Evolutionary conservation across 2,329 filamentous ascomycete species (phyloP), one percentile per base, ranked within the genome.

Genomic region (Tympanopsis confertula): DNA sequence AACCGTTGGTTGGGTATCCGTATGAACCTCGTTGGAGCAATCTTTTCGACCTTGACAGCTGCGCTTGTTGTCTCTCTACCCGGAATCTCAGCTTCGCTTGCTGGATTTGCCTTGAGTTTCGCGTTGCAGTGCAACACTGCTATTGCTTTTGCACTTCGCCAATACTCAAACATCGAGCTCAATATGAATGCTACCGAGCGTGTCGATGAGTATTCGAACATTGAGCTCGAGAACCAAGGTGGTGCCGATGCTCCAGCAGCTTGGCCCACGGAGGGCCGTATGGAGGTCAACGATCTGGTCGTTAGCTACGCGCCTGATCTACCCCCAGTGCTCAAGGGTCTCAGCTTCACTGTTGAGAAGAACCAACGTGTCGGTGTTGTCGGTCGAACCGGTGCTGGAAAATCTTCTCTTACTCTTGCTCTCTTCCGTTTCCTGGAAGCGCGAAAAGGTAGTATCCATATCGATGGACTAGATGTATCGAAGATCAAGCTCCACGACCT

Each of bases 301-400:
- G 55, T 57, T 12, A 45, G 47, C 19, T 64, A 65, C 42, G 54
- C 55, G 3, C 42, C 49, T 2, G 52, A 55, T 20, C 45, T 63
- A 3, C 57, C 57, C 10, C 53, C 56, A 1, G 57, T 62, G 1
- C 43, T 65, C 35, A 58, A 57, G 42, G 49, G 51, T 18, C 45
- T 65, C 18, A 55, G 49, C 30, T 62, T 64, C 40, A 46, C 41
- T n/a, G 50, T 63, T 19, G 42, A 50, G 18, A 46, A 55, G 4
- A 75, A 75, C 14, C 74, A 80, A 53, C 65, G 74, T 22, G 73
- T 82, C 38, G 77, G 75, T 18, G 65, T 82, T 2, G 74, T 81
- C 3, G 77, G 77, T 5, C 69, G 77, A 4, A 81, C 77, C 0
- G 77, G 77, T 7, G 76, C 76, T 1, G 77, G 77, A 29, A 82